Evolutionary conservation across 2,329 filamentous ascomycete genomes (phyloP), one percentile per base, ranked within the genome.

Genomic region (Nemania abortiva): DNA sequence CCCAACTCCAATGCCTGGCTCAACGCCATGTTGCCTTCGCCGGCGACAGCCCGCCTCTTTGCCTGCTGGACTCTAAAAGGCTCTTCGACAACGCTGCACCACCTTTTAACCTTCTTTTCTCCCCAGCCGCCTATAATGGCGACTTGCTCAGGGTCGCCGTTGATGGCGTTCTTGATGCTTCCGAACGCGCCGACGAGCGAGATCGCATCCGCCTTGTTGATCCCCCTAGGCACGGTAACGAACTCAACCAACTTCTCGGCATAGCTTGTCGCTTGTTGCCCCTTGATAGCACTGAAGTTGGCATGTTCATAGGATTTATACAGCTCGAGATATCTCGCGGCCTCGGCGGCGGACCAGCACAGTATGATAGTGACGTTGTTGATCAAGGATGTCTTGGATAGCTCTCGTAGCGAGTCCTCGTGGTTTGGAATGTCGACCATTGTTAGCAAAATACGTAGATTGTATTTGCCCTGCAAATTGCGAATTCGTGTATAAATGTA

Each of bases 371-470:
- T 99, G 49, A 97, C 89, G 73, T 97, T 95, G 80, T 98, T 97
- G 80, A 98, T 90, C 29, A 98, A 82, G 15, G 92, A 95, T 1
- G 95, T 97, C 80, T 98, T 98, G 69, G 93, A 93, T 10, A 99
- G 86, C 78, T 98, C 96, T 74, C 92, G 93, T 60, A 99, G 82
- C 3, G 91, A 88, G 66, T 97, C 94, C 80, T 98, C 94, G 76
- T 98, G 96, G 77, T 97, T 97, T 27, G 91, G 89, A 61, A 99
- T 97, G 80, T 99, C 96, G 29, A 98, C 95, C 89, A 98, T 94
- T 22, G 91, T 90, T 57, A 99, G 87, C 31, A 99, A 83, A 61
- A 99, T 87, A 56, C 96, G 92, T 22, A 99, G 87, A 73, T 90
- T 91, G 83, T 97, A 98, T 81, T 92, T 93, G 59, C 92, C 93